Evolutionary conservation across 306 rosid genomes (phyloP).

Genomic region (Cyclanthera cordifolia): DNA sequence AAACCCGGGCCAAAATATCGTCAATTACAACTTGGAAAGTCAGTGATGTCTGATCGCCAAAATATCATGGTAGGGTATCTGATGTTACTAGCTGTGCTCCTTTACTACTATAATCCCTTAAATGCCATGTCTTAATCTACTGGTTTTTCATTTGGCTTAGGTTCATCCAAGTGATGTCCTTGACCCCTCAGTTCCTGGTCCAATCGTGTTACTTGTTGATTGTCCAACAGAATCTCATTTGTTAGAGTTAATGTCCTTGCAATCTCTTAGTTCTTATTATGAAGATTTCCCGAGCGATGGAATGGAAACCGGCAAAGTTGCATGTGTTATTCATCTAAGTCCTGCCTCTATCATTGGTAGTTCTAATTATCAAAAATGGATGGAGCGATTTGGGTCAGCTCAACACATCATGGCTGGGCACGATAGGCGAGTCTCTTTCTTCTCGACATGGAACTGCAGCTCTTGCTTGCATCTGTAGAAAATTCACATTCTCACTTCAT

Average conservation of each 20-base stretch:
- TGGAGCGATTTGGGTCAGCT: slow-evolving; percentile 58
- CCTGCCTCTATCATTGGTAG: slow-evolving; percentile 51
- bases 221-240: slow-evolving; percentile 81
- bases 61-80: slow-evolving; percentile 53
- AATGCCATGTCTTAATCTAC: not conserved
- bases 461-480: slow-evolving; percentile 8
- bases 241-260: slow-evolving; percentile 42
- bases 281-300: slow-evolving; percentile 30
- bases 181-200: slow-evolving; percentile 89
- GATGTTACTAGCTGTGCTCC: not conserved
- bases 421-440: slow-evolving; percentile 41
- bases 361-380: slow-evolving; percentile 68
- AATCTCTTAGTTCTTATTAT: slow-evolving; percentile 41
- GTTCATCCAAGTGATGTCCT: slow-evolving; percentile 88
- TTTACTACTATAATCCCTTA: not conserved
- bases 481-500: not conserved
- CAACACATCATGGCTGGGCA: slow-evolving; percentile 92
- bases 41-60: slow-evolving; percentile 66
- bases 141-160: slow-evolving; percentile 24
- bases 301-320: slow-evolving; percentile 36
- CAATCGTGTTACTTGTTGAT: slow-evolving; percentile 74
- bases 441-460: not conserved
- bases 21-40: slow-evolving; percentile 61
- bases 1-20: slow-evolving; percentile 77
- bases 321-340: slow-evolving; percentile 73